phyloP scores from a whole-genome alignment of 768 basidiomycete genomes.

The Leccinum incarnatum region DNA sequence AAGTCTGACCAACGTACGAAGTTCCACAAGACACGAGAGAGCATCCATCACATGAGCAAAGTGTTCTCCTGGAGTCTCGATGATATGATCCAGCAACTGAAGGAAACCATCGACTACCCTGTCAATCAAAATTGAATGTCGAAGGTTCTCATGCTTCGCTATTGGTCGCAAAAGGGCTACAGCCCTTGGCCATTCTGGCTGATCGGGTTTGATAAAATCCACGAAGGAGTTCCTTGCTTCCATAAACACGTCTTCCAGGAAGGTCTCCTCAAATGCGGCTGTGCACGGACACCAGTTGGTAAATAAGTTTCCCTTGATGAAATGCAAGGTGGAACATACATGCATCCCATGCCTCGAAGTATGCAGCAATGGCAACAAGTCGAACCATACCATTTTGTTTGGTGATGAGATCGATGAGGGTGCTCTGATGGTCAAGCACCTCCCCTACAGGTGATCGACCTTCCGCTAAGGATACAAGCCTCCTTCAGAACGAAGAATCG shows the following conservation, averaged over 20 bases:
- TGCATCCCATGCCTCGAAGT: conserved; percentile 10
- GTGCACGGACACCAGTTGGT: background rate
- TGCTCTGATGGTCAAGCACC: conserved; percentile 1
- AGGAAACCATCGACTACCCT: conserved; percentile 12
- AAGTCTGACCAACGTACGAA: background rate
- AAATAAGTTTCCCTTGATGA: background rate
- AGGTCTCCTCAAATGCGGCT: conserved; percentile 1
- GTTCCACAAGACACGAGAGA: conserved; percentile 12
- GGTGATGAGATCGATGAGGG: conserved; percentile 3
- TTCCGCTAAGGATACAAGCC: conserved; percentile 5
- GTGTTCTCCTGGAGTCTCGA: conserved; percentile 2
- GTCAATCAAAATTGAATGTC: conserved; percentile 4
- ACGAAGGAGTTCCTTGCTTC: conserved; percentile 6
- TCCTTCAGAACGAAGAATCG: background rate
- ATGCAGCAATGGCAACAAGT: conserved; percentile 15
- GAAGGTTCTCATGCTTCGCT: conserved; percentile 13
- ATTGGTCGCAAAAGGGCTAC: conserved; percentile 17
- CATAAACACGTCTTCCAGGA: conserved; percentile 1
- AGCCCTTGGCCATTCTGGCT: conserved; percentile 16
- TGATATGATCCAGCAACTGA: conserved; percentile 5
- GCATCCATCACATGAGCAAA: conserved; percentile 18
- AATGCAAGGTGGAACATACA: conserved; percentile 2
- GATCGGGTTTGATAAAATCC: conserved; percentile 4
- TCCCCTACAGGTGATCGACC: background rate
- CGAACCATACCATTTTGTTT: conserved; percentile 7